phyloP scores from a whole-genome alignment of 176 grass and related monocot genomes.

The Metroxylon sagu region DNA sequence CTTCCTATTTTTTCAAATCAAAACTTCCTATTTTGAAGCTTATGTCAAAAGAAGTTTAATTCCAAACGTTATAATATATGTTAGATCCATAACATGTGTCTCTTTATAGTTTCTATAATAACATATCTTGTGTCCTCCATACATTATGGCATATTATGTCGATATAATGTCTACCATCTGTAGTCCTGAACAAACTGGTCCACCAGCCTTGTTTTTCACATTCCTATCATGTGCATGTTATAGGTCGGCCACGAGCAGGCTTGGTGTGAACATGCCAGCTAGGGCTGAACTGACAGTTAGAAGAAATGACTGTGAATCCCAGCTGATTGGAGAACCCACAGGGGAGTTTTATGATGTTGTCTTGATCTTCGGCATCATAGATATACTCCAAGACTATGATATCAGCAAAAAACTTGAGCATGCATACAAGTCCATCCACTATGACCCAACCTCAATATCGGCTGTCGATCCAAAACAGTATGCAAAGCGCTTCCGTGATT shows the following conservation, averaged over 20 bases:
- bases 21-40: no score
- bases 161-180: no score
- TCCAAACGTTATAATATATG: no score
- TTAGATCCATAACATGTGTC: no score
- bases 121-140: no score
- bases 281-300: conserved; percentile 54
- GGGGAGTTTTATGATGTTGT: conserved; percentile 74
- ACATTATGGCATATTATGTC: no score
- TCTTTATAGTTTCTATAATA: no score
- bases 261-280: conserved; percentile 68
- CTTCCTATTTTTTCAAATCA: no score
- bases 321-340: conserved; percentile 58
- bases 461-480: conserved; percentile 82
- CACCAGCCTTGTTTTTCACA: no score
- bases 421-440: conserved; percentile 76
- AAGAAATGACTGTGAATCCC: conserved; percentile 36
- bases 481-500: conserved; percentile 71
- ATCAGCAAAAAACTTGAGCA: conserved; percentile 82
- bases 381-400: conserved; percentile 93
- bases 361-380: conserved; percentile 83
- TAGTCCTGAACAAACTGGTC: no score
- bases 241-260: conserved; percentile 61
- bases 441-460: conserved; percentile 75
- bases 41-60: no score
- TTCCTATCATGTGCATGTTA: background rate